Conservation (phyloP, 2,329 filamentous ascomycete genomes). For the Fusarium stilboides region DNA sequence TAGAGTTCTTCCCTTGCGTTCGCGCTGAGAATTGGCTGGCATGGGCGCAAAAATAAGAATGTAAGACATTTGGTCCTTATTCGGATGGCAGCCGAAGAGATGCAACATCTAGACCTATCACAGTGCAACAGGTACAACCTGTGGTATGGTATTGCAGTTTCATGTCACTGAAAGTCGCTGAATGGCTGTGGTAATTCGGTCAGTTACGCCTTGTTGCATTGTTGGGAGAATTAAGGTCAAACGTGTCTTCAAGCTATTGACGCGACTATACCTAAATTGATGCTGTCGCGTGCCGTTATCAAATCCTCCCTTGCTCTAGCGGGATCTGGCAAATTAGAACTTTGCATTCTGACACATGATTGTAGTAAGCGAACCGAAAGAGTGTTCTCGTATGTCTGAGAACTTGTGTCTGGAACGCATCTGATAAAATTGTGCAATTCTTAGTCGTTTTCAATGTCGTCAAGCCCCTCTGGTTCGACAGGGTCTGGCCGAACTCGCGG, state of each 20-base stretch:
- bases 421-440: not conserved
- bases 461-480: not conserved
- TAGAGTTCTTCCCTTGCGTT: conserved; percentile 8
- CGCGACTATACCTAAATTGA: not conserved
- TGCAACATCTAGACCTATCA: not conserved
- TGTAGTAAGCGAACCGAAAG: not conserved
- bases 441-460: not conserved
- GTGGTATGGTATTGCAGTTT: not conserved
- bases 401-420: not conserved
- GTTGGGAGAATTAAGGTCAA: not conserved
- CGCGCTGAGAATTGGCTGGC: not conserved
- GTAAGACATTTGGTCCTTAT: conserved; percentile 4
- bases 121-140: not conserved
- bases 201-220: no score
- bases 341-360: not conserved
- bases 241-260: not conserved
- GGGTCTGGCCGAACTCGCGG: not conserved
- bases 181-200: not conserved
- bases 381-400: fast-evolving
- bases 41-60: not conserved
- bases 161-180: fast-evolving
- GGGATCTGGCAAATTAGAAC: not conserved
- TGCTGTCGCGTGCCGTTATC: not conserved
- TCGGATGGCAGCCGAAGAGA: not conserved
- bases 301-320: not conserved